A percentile compares a stretch with the other conserved stretches of the same genome.
Evolutionary conservation across 331 rosid genomes (phyloP).

Genomic region (Quercus phellos): DNA sequence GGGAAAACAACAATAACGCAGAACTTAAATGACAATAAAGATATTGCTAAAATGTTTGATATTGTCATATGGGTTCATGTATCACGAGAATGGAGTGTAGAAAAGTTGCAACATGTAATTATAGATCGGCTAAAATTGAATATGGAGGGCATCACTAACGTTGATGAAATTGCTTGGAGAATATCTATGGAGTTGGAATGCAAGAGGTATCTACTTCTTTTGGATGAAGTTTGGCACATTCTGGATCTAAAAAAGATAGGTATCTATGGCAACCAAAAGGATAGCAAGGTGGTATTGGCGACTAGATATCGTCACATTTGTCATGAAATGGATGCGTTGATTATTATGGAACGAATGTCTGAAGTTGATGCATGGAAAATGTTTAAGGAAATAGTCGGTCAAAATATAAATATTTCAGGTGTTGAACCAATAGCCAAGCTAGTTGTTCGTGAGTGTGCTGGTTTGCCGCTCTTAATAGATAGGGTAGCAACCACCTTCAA

Average conservation of each 20-base stretch:
- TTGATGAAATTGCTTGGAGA: background rate
- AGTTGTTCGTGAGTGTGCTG: conserved; percentile 30
- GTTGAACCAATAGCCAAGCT: conserved; percentile 7
- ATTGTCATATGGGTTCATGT: conserved; percentile 20
- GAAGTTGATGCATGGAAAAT: conserved; percentile 24
- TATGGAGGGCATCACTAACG: background rate
- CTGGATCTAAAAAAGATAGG: conserved; percentile 21
- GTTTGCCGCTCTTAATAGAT: conserved; percentile 33
- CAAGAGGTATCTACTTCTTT: conserved; percentile 23
- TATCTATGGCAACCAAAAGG: conserved; percentile 5
- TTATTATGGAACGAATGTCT: conserved; percentile 11
- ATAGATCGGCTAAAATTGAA: conserved; percentile 25
- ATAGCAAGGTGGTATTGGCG: conserved; percentile 28
- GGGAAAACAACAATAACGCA: conserved; percentile 28
- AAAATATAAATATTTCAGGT: conserved; percentile 2
- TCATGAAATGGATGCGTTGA: background rate
- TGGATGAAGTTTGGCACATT: conserved; percentile 22
- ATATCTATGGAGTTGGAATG: background rate
- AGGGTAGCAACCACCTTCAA: conserved; percentile 25
- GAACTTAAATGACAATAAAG: conserved; percentile 29
- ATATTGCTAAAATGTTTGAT: conserved; percentile 25
- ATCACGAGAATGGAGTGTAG: background rate
- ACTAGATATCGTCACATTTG: conserved; percentile 2
- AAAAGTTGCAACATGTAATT: conserved; percentile 15
- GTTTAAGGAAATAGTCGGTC: conserved; percentile 5